Conservation (phyloP, 176 grass and related monocot species). For the Musa beccarii region DNA sequence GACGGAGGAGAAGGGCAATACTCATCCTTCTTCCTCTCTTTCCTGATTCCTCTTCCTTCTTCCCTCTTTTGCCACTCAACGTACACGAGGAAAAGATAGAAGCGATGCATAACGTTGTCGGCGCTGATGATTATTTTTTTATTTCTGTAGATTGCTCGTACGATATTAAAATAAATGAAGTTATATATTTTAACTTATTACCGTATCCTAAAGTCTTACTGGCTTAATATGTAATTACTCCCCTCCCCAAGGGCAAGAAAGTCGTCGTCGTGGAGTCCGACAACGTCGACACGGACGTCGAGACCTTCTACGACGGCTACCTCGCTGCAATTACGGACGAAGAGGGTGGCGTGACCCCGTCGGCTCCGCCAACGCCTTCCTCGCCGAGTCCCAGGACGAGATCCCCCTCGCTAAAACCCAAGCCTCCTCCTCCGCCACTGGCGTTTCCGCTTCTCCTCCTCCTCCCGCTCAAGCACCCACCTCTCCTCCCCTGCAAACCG, state of each 20-base stretch:
- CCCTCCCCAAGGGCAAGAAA: constrained; percentile 65
- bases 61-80: too few species aligned
- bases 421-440: constrained; percentile 31
- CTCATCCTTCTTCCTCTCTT: too few species aligned
- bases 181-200: too few species aligned
- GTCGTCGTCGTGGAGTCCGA: constrained; percentile 98
- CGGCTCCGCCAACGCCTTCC: constrained; percentile 91
- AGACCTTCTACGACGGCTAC: constrained; percentile 87
- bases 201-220: too few species aligned
- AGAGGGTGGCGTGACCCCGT: constrained; percentile 68
- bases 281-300: constrained; percentile 96
- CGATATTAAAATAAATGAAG: too few species aligned
- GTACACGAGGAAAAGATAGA: too few species aligned
- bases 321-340: constrained; percentile 72
- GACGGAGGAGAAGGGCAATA: too few species aligned
- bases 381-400: constrained; percentile 83
- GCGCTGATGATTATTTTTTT: too few species aligned
- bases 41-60: too few species aligned
- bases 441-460: constrained; percentile 7
- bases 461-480: constrained; percentile 23
- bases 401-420: constrained; percentile 57
- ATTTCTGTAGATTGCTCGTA: too few species aligned
- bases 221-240: too few species aligned
- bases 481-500: constrained; percentile 19
- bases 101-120: too few species aligned